A percentile compares a stretch with the other conserved stretches of the same genome.
phyloP scores from a whole-genome alignment of 371 early-diverging fungal genomes.

The Actinomucor elegans region DNA sequence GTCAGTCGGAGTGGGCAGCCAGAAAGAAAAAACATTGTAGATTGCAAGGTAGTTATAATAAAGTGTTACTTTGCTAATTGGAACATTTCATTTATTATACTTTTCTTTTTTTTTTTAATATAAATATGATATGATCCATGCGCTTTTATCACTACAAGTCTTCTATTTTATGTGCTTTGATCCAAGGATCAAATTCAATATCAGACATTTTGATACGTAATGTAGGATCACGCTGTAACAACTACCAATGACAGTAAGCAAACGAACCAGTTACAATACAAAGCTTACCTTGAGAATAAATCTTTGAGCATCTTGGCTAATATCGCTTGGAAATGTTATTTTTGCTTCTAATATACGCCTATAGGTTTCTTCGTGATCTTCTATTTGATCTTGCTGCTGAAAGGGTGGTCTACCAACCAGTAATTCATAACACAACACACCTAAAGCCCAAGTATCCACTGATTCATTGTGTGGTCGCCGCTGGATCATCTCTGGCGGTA shows the following conservation, averaged over 20 bases:
- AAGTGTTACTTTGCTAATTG: too few species aligned
- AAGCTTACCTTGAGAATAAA: constrained; percentile 6
- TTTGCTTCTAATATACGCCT: constrained; percentile 56
- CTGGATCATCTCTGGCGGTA: constrained; percentile 94
- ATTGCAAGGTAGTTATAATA: too few species aligned
- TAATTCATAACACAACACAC: constrained; percentile 93
- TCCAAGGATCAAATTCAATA: constrained; percentile 87
- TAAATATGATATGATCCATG: too few species aligned
- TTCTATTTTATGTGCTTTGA: constrained; percentile 19
- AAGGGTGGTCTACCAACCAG: constrained; percentile 96
- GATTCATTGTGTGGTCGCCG: constrained; percentile 71
- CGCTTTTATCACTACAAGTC: neutral
- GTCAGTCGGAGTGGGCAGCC: too few species aligned
- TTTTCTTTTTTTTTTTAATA: neutral
- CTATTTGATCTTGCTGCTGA: constrained; percentile 57
- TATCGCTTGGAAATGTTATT: neutral
- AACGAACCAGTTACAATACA: neutral
- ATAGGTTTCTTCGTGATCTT: constrained; percentile 65
- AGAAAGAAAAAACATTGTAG: too few species aligned
- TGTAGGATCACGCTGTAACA: constrained; percentile 73
- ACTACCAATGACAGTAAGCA: constrained; percentile 34
- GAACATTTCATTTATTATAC: neutral
- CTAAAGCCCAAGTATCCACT: constrained; percentile 86
- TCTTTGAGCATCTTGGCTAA: constrained; percentile 2
- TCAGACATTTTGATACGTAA: constrained; percentile 72